These are phyloP conservation scores for Pyrenochaeta sp. DNA, from an alignment of 2,329 filamentous ascomycete genomes.

Conservation along the genomic window DNA sequence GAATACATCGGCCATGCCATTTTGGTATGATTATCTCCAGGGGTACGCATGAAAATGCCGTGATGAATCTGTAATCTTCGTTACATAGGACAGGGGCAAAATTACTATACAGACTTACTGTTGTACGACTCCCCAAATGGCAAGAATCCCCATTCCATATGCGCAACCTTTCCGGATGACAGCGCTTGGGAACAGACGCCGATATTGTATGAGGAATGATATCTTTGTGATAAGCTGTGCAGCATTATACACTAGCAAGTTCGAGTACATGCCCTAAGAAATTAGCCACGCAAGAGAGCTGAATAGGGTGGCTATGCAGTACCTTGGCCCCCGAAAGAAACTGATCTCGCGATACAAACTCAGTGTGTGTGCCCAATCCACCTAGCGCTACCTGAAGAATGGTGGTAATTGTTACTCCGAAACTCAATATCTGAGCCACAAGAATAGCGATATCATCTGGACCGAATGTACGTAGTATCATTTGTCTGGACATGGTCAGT, in stretches of 20 bases:
- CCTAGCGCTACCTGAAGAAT: constrained; percentile 14
- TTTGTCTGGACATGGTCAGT: neutral
- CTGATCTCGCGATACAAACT: constrained; percentile 14
- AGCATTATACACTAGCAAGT: constrained; percentile 22
- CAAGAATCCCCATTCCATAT: constrained; percentile 16
- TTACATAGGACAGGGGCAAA: no score
- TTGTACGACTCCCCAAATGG: constrained; percentile 20
- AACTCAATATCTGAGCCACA: constrained; percentile 18
- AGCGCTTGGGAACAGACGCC: constrained; percentile 17
- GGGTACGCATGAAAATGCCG: constrained; percentile 18
- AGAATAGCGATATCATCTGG: constrained; percentile 19
- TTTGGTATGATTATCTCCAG: constrained; percentile 9
- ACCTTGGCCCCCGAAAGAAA: constrained; percentile 12
- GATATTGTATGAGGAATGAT: constrained; percentile 25
- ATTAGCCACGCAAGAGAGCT: neutral
- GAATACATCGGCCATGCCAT: constrained; percentile 19
- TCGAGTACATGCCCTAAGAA: constrained; percentile 15
- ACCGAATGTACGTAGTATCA: constrained; percentile 11
- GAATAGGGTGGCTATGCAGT: neutral
- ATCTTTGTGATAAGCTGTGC: constrained; percentile 22
- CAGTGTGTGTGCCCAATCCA: constrained; percentile 12
- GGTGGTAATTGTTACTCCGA: constrained; percentile 16
- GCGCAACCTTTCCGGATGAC: constrained; percentile 16
- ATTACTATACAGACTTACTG: constrained; percentile 18
- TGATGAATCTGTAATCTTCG: constrained; percentile 9